A percentile compares a stretch with the other conserved stretches of the same genome.
Evolutionary conservation across 805 yeast genomes (phyloP).

Genomic region (Wickerhamiella siamensis): DNA sequence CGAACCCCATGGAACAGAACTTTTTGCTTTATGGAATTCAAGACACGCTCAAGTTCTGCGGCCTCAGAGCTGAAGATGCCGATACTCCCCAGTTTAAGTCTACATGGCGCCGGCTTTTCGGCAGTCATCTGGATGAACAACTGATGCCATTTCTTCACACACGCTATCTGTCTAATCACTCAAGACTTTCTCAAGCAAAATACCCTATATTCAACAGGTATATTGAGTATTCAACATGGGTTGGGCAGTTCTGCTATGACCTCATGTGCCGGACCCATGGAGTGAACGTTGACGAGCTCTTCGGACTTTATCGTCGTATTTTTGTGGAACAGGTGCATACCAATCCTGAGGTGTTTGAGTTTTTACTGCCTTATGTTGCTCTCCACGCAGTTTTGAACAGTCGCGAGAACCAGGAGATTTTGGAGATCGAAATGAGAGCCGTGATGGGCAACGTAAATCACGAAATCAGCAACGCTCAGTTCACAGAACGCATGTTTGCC

Average conservation of each 20-base stretch:
- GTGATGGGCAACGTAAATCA: slow-evolving; percentile 38
- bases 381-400: slow-evolving; percentile 45
- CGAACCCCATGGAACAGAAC: slow-evolving; percentile 70
- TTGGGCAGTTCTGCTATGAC: slow-evolving; percentile 53
- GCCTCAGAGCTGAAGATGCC: slow-evolving; percentile 16
- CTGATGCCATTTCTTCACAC: slow-evolving; percentile 47
- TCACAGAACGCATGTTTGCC: slow-evolving; percentile 61
- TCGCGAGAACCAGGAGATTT: slow-evolving; percentile 29
- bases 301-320: slow-evolving; percentile 47
- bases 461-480: slow-evolving; percentile 43
- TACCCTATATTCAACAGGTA: slow-evolving; percentile 51
- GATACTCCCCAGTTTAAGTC: background rate
- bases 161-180: background rate
- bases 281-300: slow-evolving; percentile 31
- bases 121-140: slow-evolving; percentile 51
- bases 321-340: slow-evolving; percentile 49
- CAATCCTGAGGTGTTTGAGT: slow-evolving; percentile 42
- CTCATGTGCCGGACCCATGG: slow-evolving; percentile 34
- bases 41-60: slow-evolving; percentile 53
- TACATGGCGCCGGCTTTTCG: slow-evolving; percentile 47
- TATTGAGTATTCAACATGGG: slow-evolving; percentile 45
- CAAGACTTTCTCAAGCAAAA: slow-evolving; percentile 19
- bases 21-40: slow-evolving; percentile 83
- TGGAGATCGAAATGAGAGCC: slow-evolving; percentile 44
- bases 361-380: slow-evolving; percentile 63